Evolutionary conservation across 331 rosid genomes (phyloP), one percentile per base, ranked within the genome.

Genomic region (Quercus lobata): DNA sequence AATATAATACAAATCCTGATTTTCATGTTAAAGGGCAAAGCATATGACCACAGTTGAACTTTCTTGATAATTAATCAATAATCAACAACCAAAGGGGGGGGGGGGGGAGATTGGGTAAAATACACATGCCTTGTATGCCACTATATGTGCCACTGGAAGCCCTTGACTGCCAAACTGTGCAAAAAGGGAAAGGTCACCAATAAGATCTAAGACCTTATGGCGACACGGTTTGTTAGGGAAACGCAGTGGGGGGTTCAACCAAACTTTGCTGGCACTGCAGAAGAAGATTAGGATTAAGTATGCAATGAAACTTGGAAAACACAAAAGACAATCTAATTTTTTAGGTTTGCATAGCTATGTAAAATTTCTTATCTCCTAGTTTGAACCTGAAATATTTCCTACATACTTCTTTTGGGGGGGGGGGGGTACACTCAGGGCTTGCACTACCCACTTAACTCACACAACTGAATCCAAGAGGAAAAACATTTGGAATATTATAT

Each of bases 181-280:
- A 79, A 87, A 82, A 80, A 95, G 88, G 21, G 97, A 89, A 35
- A 91, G 88, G 84, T 95, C 99, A 22, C 99, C 99, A 12, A 95
- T 87, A 9, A 95, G 93, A 90, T 95, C 98, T 35, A 90, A 83
- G 83, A 92, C 84, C 86, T 91, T 95, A 78, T 92, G 98, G 61
- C 94, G 97, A 66, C 97, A 91, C 25, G 96, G 94, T 87, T 95
- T 96, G 71, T 91, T 92, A 46, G 84, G 78, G 83, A 91, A 90
- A 81, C 60, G 92, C 81, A 94, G 86, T 7, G 97, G 94, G 19
- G 92, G 93, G 82, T 95, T 95, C 91, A 95, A 87, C 98, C 98
- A 95, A 80, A 93, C 98, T 56, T 89, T 83, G 54, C 73, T 77
- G 41, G 81, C 63, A 86, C 97, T 94, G 84, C 86, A 87, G 72